Evolutionary conservation across 1,139 yeast genomes (phyloP).

Genomic region (Yamadazyma songkhlaensis): DNA sequence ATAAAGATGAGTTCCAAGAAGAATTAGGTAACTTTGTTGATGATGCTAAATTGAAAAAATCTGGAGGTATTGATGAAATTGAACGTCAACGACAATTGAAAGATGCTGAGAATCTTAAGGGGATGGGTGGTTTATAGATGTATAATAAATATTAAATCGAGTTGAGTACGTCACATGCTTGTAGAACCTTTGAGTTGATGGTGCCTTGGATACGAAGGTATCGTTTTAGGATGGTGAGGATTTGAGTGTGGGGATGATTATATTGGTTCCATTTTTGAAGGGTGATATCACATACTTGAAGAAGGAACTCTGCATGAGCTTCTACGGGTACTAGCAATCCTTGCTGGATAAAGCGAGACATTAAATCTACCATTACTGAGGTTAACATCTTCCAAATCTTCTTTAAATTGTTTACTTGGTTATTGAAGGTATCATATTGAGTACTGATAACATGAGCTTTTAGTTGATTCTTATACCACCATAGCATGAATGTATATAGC

Average conservation of each 20-base stretch:
- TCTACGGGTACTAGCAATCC: slow-evolving; percentile 4
- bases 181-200: not conserved
- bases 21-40: slow-evolving; percentile 87
- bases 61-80: slow-evolving; percentile 87
- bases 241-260: not conserved
- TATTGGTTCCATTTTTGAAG: slow-evolving; percentile 4
- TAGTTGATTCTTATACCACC: slow-evolving; percentile 18
- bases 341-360: not conserved
- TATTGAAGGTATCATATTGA: slow-evolving; percentile 8
- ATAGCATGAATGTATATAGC: slow-evolving; percentile 12
- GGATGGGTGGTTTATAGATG: slow-evolving; percentile 23
- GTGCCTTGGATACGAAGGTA: not conserved
- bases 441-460: slow-evolving; percentile 12
- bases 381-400: slow-evolving; percentile 9
- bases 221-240: slow-evolving; percentile 1
- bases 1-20: slow-evolving; percentile 68
- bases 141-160: not conserved
- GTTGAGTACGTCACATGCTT: slow-evolving; percentile 3
- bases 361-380: slow-evolving; percentile 6
- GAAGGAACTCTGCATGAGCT: slow-evolving; percentile 4
- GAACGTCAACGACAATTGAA: slow-evolving; percentile 67
- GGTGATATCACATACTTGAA: slow-evolving; percentile 5
- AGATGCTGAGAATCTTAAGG: slow-evolving; percentile 65
- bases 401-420: slow-evolving; percentile 12
- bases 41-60: slow-evolving; percentile 67